phyloP scores from a whole-genome alignment of 768 basidiomycete genomes.

The Boletus patriciae region DNA sequence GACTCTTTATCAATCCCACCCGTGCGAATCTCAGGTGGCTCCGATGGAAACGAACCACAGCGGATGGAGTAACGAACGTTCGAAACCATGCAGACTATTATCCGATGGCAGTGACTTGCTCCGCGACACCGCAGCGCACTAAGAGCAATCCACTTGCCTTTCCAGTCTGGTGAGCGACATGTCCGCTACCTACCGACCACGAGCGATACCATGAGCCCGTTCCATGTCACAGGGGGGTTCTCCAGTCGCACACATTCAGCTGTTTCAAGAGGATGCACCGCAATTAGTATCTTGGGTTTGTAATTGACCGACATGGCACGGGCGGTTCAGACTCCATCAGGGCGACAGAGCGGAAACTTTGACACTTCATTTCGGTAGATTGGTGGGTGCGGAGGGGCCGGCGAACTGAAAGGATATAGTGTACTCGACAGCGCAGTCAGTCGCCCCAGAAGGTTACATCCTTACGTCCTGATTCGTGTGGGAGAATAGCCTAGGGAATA shows the following conservation, averaged over 20 bases:
- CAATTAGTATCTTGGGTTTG: not conserved
- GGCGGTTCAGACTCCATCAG: not conserved
- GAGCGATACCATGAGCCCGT: not conserved
- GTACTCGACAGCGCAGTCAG: not conserved
- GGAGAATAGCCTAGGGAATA: not conserved
- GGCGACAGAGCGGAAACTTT: not conserved
- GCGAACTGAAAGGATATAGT: not conserved
- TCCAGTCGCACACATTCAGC: not conserved
- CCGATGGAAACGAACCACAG: constrained; percentile 1
- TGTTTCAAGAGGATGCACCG: not conserved
- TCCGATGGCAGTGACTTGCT: not conserved
- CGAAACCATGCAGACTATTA: constrained; percentile 2
- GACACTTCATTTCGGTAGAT: constrained; percentile 1
- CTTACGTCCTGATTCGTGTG: not conserved
- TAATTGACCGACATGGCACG: not conserved
- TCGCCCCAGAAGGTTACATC: too few relatives aligned
- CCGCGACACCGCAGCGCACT: constrained; percentile 11
- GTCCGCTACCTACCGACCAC: not conserved
- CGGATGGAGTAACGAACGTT: constrained; percentile 14
- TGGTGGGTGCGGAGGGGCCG: not conserved
- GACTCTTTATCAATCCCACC: constrained; percentile 21
- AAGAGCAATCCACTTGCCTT: constrained; percentile 11
- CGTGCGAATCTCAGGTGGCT: constrained; percentile 28
- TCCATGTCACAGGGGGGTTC: not conserved
- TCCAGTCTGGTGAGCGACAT: constrained; percentile 5